These are phyloP conservation scores for Pelargonium cotyledonis DNA, from an alignment of 441 rosid species.

Conservation along the genomic window DNA sequence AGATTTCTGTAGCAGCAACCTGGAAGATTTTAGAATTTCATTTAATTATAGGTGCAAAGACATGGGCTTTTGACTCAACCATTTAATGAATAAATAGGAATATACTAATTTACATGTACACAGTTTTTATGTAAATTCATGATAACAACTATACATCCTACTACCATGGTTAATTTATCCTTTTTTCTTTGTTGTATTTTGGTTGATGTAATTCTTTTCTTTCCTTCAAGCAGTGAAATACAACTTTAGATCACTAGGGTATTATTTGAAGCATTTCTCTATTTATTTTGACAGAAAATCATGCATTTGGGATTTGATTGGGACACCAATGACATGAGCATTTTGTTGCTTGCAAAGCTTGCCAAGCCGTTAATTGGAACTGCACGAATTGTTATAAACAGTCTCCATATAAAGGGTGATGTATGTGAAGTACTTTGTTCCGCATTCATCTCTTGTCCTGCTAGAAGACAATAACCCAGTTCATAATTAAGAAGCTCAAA, in stretches of 20 bases:
- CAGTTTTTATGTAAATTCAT: neutral
- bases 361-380: slow-evolving; percentile 81
- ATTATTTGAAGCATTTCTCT: slow-evolving; percentile 11
- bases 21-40: neutral
- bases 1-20: neutral
- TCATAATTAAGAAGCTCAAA: neutral
- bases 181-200: neutral
- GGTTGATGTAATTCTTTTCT: neutral
- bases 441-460: neutral
- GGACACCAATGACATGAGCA: slow-evolving; percentile 79
- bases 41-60: neutral
- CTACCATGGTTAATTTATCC: neutral
- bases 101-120: neutral
- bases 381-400: slow-evolving; percentile 80
- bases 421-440: slow-evolving; percentile 37
- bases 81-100: neutral
- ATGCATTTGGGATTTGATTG: slow-evolving; percentile 77
- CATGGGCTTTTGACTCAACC: neutral
- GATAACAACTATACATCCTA: neutral
- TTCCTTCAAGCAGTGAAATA: slow-evolving; percentile 7
- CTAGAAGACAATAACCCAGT: neutral
- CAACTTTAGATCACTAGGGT: slow-evolving; percentile 4
- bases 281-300: slow-evolving; percentile 43
- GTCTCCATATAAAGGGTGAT: slow-evolving; percentile 91
- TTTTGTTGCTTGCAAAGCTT: slow-evolving; percentile 75